Base-by-base conservation (phyloP, 331 rosid species). In the Prunus yedoensis region DNA sequence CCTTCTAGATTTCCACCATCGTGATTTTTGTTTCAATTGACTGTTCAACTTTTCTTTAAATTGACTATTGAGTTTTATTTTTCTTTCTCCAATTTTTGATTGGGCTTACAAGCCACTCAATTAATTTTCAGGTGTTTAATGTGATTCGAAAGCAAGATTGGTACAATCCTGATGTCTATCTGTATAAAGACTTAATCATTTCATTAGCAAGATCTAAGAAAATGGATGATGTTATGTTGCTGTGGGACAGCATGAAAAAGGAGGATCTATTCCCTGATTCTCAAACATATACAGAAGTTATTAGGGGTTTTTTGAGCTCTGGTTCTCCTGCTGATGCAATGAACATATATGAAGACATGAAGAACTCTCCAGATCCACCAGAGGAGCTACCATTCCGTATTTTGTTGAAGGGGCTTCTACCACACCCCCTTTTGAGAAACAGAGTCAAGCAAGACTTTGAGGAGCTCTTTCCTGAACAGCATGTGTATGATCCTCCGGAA, bases 291-390 rank as follows among this genome's bases (percentile, higher is more conserved):
- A 79, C 97, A 5, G 97, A 94, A 84, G 91, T 94, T 73, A 92
- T 90, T 68, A 85, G 93, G 86, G 97, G 97, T 28, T 94, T 94
- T 87, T 83, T 94, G 89, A 90, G 83, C 69, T 75, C 68, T 66
- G 97, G 97, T 75, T 92, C 93, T 77, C 97, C 96, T 43, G 94
- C 93, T 0, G 99, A 94, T 84, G 97, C 99, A 4, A 92, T 94
- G 97, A 92, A 90, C 62, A 21, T 94, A 66, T 94, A 86, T 2
- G 97, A 94, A 79, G 96, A 92, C 84, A 90, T 94, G 99, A 92
- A 92, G 83, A 89, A 89, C 78, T 92, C 97, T 77, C 99, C 97
- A 0, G 99, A 94, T 61, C 99, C 97, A 27, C 97, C 97, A 1
- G 97, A 94, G 28, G 93, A 90, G 85, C 78, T 90, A 83, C 97